These are phyloP conservation scores for Circinella minor DNA, from an alignment of 371 early-diverging fungal species.

Conservation along the genomic window DNA sequence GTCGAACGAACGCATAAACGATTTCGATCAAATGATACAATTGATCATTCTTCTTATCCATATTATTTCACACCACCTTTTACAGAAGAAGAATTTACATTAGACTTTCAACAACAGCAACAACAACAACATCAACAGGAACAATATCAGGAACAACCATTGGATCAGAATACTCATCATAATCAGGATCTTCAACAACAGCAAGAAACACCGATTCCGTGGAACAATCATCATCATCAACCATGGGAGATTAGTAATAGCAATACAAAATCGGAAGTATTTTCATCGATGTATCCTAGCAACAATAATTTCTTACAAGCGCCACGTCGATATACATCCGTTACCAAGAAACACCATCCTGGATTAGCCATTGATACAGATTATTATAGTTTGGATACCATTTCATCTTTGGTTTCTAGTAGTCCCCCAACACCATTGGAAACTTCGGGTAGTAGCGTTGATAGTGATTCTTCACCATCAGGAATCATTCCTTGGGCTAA, in stretches of 20 bases:
- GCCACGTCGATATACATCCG: neutral
- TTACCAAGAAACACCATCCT: neutral
- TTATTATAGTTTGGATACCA: neutral
- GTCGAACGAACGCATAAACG: slow-evolving; percentile 22
- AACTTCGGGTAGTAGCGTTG: slow-evolving; percentile 9
- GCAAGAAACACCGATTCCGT: neutral
- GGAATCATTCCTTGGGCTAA: neutral
- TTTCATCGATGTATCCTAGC: slow-evolving; percentile 3
- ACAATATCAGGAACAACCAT: neutral
- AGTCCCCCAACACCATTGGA: slow-evolving; percentile 14
- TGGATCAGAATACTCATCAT: neutral
- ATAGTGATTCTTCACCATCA: slow-evolving; percentile 2
- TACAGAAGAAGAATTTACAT: slow-evolving; percentile 2
- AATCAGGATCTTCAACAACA: neutral
- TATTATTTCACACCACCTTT: slow-evolving; percentile 12
- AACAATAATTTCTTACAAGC: slow-evolving; percentile 7
- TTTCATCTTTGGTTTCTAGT: neutral
- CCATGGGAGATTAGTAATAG: neutral
- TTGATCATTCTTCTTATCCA: neutral
- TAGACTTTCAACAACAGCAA: neutral
- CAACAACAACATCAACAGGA: neutral
- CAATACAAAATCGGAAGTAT: neutral
- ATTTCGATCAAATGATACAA: slow-evolving; percentile 16
- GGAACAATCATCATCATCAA: slow-evolving; percentile 1
- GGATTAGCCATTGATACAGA: neutral